Evolutionary conservation across 345 rosid species (phyloP), one percentile per base, ranked within the genome.

Genomic region (Salix arbutifolia): DNA sequence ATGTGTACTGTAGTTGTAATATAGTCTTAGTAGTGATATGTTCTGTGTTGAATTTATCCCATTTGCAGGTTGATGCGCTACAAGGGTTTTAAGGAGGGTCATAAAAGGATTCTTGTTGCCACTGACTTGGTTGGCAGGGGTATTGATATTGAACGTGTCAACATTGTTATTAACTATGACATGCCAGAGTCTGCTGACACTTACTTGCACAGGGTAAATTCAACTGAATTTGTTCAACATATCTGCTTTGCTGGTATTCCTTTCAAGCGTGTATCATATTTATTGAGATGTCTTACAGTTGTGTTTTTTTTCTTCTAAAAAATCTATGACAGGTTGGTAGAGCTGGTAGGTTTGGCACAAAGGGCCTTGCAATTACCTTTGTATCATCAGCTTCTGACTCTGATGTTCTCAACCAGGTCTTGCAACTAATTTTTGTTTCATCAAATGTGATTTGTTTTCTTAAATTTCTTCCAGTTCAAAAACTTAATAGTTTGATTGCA

Each of bases 181-280:
- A 96, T 96, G 99, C 99, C 99, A 7, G 98, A 96, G 84, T 94
- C 99, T 72, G 99, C 98, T 8, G 99, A 94, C 72, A 96, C 99
- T 1, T 96, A 96, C 61, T 89, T 96, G 28, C 99, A 96, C 88
- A 91, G 99, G 92, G 99, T 96, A 76, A 21, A 74, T 30, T 68
- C 53, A 13, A 40, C 18, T 37, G 19, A 6, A 19, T 4, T 28
- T 71, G 8, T 46, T 72, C 8, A 72, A 13, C 13, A 4, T 4
- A 23, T 58, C 16, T 31, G 3, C 8, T 60, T 35, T n/a, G 10
- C 3, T 38, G 18, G 3, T 10, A 37, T 13, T 37, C 14, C 26
- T 72, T 7, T 44, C 8, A n/a, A 28, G 18, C 52, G 19, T 52
- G 19, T 52, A 48, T 26, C n/a, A 17, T 66, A 17, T 31, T 56